These are phyloP conservation scores for Pyrenochaeta sp. DNA, from an alignment of 2,329 filamentous ascomycete genomes.

Conservation along the genomic window DNA sequence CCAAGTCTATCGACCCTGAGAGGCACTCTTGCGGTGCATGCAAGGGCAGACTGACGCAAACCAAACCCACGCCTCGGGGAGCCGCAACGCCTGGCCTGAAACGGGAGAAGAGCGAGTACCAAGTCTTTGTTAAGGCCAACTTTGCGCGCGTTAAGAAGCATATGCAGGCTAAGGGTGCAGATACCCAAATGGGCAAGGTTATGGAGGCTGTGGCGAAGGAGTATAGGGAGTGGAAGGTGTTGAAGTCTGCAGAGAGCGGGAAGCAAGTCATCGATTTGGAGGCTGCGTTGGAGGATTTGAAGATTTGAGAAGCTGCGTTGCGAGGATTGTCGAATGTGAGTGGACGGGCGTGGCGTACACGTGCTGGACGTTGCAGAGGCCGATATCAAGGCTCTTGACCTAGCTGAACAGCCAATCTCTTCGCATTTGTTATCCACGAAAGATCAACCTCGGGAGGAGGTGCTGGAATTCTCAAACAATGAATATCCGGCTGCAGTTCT, in stretches of 20 bases:
- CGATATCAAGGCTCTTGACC: no score
- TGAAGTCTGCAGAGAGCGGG: conserved; percentile 17
- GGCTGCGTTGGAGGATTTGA: conserved; percentile 34
- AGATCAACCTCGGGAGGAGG: no score
- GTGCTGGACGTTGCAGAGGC: no score
- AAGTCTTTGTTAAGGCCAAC: conserved; percentile 70
- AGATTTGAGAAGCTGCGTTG: no score
- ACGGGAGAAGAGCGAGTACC: conserved; percentile 58
- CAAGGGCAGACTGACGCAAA: conserved; percentile 72
- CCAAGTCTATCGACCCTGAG: conserved; percentile 78
- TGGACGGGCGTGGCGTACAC: no score
- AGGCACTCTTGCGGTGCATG: conserved; percentile 81
- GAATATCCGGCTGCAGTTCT: no score
- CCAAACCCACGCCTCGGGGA: conserved; percentile 75
- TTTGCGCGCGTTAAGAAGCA: conserved; percentile 60
- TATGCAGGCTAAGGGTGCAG: conserved; percentile 60
- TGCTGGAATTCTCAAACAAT: no score
- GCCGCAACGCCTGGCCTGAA: conserved; percentile 11
- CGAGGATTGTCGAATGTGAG: no score
- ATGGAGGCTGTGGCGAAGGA: conserved; percentile 71
- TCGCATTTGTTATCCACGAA: no score
- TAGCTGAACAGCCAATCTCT: no score
- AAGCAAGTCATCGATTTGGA: conserved; percentile 15
- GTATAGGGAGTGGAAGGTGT: conserved; percentile 62
- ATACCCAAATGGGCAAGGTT: conserved; percentile 63